These are phyloP conservation scores for Eutypa lata DNA, from an alignment of 2,329 filamentous ascomycete genomes.

Conservation along the genomic window DNA sequence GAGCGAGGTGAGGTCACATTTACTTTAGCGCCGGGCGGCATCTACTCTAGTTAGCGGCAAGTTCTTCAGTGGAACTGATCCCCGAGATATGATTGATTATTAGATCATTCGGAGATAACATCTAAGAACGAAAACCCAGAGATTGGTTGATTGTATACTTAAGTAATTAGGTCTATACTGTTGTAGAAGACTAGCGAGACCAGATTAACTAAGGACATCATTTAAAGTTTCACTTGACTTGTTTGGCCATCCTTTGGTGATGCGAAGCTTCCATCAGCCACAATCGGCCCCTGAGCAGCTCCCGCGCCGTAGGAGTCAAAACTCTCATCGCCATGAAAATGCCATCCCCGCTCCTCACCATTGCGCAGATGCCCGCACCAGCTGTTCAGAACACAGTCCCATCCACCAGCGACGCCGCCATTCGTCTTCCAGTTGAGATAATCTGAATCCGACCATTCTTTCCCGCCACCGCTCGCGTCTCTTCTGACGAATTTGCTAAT, in stretches of 20 bases:
- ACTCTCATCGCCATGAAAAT: conserved; percentile 2
- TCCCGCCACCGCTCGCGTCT: background rate
- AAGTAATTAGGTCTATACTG: no score
- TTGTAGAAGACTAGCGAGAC: no score
- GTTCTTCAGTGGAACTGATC: no score
- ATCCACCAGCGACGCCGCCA: conserved; percentile 1
- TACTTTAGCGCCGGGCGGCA: no score
- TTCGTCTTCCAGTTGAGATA: background rate
- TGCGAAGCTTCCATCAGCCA: background rate
- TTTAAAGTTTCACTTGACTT: background rate
- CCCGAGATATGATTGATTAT: no score
- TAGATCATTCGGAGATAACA: no score
- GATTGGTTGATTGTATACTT: no score
- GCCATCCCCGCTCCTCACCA: background rate
- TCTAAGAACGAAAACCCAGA: no score
- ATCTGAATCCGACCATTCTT: background rate
- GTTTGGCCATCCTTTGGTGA: background rate
- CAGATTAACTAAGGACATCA: no score
- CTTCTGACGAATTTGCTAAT: conserved; percentile 1
- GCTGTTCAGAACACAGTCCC: conserved; percentile 2
- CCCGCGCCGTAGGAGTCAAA: background rate
- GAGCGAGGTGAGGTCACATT: no score
- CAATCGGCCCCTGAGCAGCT: background rate
- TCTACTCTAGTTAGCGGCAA: no score
- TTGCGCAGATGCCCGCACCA: background rate